A percentile compares a stretch with the other conserved stretches of the same genome.
Evolutionary conservation across 108 stramenopile genomes (phyloP).

Genomic region (Tribonema minus): DNA sequence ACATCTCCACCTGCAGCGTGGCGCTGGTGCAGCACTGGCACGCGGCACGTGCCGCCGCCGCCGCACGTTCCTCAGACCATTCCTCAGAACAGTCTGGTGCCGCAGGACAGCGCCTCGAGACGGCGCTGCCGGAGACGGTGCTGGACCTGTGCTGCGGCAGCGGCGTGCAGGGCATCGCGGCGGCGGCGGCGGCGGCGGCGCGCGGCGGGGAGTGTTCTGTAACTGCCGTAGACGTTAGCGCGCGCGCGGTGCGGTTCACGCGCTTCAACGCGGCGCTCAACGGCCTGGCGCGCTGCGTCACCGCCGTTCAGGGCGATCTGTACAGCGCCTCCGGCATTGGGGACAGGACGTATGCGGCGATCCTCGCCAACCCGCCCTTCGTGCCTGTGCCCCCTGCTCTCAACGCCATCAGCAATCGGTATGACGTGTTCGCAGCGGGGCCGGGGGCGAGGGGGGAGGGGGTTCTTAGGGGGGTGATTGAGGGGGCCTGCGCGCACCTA

Average conservation of each 20-base stretch:
- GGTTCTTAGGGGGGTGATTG: slow-evolving; percentile 1
- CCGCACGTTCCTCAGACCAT: background rate
- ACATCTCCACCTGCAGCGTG: slow-evolving; percentile 29
- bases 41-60: background rate
- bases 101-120: background rate
- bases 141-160: slow-evolving; percentile 38
- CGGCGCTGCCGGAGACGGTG: background rate
- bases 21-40: slow-evolving; percentile 28
- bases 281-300: background rate
- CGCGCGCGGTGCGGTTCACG: slow-evolving; percentile 30
- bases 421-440: slow-evolving; percentile 20
- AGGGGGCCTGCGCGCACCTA: slow-evolving; percentile 4
- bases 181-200: background rate
- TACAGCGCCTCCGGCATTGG: background rate
- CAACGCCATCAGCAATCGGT: background rate
- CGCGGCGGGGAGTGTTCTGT: background rate
- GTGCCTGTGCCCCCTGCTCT: slow-evolving; percentile 68
- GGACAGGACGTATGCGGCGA: slow-evolving; percentile 50
- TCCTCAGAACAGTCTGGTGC: background rate
- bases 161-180: slow-evolving; percentile 38
- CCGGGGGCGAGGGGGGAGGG: slow-evolving; percentile 19
- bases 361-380: slow-evolving; percentile 81
- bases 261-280: slow-evolving; percentile 38
- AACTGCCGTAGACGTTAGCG: slow-evolving; percentile 23
- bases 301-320: slow-evolving; percentile 19